Conservation (phyloP, 2,329 filamentous ascomycete genomes). For the Neospermospora avenae region DNA sequence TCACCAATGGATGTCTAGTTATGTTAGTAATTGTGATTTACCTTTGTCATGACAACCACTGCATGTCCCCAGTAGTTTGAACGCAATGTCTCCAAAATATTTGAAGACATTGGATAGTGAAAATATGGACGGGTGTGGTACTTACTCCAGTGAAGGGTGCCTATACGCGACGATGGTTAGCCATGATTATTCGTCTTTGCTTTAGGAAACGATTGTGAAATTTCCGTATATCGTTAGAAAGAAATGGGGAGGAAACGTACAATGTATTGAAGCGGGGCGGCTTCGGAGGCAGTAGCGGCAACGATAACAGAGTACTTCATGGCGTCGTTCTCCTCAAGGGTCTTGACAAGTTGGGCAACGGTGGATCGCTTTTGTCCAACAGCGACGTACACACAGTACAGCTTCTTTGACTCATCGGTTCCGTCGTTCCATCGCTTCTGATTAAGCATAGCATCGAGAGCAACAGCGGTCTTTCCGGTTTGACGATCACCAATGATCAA, state of each 20-base stretch:
- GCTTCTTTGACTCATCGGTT: constrained; percentile 93
- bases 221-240: too few relatives aligned
- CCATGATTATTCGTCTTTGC: neutral
- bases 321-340: constrained; percentile 98
- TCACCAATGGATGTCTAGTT: constrained; percentile 46
- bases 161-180: neutral
- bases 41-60: neutral
- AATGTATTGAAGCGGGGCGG: constrained; percentile 47
- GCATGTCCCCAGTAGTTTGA: neutral
- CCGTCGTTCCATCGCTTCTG: constrained; percentile 95
- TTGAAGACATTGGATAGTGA: neutral
- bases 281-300: constrained; percentile 95
- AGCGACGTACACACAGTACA: constrained; percentile 99
- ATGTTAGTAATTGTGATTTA: neutral
- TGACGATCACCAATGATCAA: constrained; percentile 99
- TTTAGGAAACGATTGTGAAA: too few relatives aligned
- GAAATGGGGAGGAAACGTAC: constrained; percentile 34
- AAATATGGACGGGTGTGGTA: neutral
- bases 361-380: constrained; percentile 99
- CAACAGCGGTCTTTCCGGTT: constrained; percentile 99
- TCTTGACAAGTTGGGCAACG: constrained; percentile 98
- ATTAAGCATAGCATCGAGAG: constrained; percentile 97
- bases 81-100: too few relatives aligned
- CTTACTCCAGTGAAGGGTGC: constrained; percentile 77
- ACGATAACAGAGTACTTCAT: constrained; percentile 98